Conservation (phyloP, 2,329 filamentous ascomycete species). For the Fusarium subtropicale region DNA sequence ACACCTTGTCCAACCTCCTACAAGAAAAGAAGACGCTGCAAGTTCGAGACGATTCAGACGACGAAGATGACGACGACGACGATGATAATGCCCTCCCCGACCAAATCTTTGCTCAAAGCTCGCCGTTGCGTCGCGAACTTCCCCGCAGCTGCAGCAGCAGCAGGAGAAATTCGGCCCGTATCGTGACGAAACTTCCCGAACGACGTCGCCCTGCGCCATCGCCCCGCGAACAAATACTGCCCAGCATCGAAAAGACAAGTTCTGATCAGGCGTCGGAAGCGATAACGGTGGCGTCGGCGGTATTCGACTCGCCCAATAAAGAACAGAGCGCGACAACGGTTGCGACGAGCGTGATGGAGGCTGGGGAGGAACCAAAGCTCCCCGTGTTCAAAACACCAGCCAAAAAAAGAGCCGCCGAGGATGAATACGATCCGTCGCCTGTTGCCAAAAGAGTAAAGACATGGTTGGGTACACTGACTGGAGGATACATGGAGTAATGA, state of each 20-base stretch:
- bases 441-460: constrained; percentile 21
- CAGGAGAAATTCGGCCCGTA: constrained; percentile 1
- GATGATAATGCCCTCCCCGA: neutral
- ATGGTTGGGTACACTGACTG: constrained; percentile 13
- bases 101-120: neutral
- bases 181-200: neutral
- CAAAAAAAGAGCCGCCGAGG: constrained; percentile 11
- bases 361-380: neutral
- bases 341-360: constrained; percentile 11
- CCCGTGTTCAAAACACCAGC: constrained; percentile 2
- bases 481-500: constrained; percentile 20
- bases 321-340: constrained; percentile 18
- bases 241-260: constrained; percentile 7
- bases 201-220: neutral
- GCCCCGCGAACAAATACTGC: neutral
- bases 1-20: constrained; percentile 7
- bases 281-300: neutral
- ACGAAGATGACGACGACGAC: neutral
- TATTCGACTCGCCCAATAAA: neutral
- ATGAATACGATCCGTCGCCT: constrained; percentile 12
- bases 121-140: neutral
- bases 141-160: neutral
- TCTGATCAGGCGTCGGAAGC: neutral
- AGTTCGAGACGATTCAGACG: neutral
- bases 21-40: neutral